Base-by-base conservation (phyloP, 306 rosid species). In the Hippophae tibetana region DNA sequence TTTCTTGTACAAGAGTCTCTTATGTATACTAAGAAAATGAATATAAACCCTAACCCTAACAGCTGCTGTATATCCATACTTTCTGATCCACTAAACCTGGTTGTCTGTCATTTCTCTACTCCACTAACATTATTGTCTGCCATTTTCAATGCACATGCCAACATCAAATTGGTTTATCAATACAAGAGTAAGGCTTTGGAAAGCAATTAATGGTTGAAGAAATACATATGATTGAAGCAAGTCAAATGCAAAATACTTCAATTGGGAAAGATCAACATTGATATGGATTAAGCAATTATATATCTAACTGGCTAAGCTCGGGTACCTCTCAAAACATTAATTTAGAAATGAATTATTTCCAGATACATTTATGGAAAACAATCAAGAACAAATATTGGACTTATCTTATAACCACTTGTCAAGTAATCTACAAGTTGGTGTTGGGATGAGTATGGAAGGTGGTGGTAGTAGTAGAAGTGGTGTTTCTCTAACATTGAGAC, bases 101-200 rank as follows among this genome's bases (percentile, higher is more conserved):
- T n/a, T n/a, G n/a, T n/a, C n/a, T n/a, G n/a, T n/a, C n/a, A n/a
- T n/a, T n/a, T n/a, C n/a, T n/a, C n/a, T n/a, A n/a, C n/a, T n/a
- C n/a, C n/a, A n/a, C n/a, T n/a, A n/a, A n/a, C n/a, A n/a, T n/a
- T n/a, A n/a, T n/a, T n/a, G n/a, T n/a, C n/a, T n/a, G n/a, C n/a
- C n/a, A n/a, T n/a, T n/a, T n/a, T n/a, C n/a, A n/a, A n/a, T n/a
- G n/a, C n/a, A n/a, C n/a, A n/a, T n/a, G n/a, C n/a, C n/a, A n/a
- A n/a, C n/a, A n/a, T n/a, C 97, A 7, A 89, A 89, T 73, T 89
- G 97, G 97, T 89, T 89, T 69, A 89, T 89, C 51, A 89, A 89
- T 69, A 95, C 95, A 58, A 84, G 97, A 71, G 97, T 89, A 50
- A 76, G 97, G 82, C 84, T 89, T 0, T 90, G 97, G 97, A 90